Percentiles rank a stretch among this genome's conserved stretches.
These are phyloP conservation scores for Pleurozium schreberi DNA, from an alignment of 225 moss, liverwort and hornwort species.

Conservation along the genomic window DNA sequence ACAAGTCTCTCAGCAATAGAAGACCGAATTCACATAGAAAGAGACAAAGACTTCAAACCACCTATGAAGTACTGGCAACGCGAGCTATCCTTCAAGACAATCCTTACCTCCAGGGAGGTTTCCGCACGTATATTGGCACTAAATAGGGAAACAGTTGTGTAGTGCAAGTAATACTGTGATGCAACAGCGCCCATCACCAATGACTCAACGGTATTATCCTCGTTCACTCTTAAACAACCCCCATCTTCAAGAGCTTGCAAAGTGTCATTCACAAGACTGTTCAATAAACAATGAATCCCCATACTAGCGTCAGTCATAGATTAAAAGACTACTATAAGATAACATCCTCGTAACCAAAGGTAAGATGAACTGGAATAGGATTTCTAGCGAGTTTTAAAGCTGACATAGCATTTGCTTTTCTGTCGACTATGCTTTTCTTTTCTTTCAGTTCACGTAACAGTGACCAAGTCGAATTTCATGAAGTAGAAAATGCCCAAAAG, in stretches of 20 bases:
- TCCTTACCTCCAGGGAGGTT: conserved; percentile 62
- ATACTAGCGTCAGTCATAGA: not conserved
- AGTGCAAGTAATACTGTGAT: conserved; percentile 96
- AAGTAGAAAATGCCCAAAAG: not conserved
- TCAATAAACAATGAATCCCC: not conserved
- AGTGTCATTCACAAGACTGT: conserved; percentile 74
- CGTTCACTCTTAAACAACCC: conserved; percentile 78
- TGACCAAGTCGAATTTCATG: not conserved
- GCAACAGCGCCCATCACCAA: conserved; percentile 86
- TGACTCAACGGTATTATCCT: conserved; percentile 77
- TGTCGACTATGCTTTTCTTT: not conserved
- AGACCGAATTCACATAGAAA: not conserved
- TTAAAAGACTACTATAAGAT: not conserved
- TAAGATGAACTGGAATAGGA: not conserved
- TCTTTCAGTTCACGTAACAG: not conserved
- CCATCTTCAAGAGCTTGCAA: conserved; percentile 88
- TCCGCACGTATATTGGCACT: conserved; percentile 76
- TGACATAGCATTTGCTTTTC: not conserved
- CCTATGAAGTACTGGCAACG: not conserved
- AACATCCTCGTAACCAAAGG: not conserved
- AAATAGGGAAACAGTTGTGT: conserved; percentile 88
- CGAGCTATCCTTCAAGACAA: not conserved
- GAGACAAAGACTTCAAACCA: not conserved
- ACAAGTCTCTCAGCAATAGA: not conserved
- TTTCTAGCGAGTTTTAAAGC: not conserved